These are phyloP conservation scores for Diddensiella santjacobensis DNA, from an alignment of 805 yeast species.

Conservation along the genomic window DNA sequence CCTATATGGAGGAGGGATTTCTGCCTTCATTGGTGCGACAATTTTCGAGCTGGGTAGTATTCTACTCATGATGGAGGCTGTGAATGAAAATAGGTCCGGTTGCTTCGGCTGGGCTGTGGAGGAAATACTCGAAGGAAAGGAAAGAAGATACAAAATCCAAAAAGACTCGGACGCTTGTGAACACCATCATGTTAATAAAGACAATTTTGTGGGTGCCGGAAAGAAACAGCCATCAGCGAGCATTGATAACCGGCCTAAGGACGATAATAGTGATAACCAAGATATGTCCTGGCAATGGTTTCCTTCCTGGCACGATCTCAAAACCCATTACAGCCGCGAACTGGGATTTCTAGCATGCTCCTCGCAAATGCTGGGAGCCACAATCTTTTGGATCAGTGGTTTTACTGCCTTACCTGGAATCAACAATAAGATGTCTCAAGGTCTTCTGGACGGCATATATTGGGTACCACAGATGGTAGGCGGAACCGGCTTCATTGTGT, in stretches of 20 bases:
- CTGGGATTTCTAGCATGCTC: constrained; percentile 15
- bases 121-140: background rate
- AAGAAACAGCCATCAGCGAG: background rate
- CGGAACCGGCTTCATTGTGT: constrained; percentile 13
- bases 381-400: constrained; percentile 18
- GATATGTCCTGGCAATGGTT: constrained; percentile 10
- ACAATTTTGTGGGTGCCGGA: background rate
- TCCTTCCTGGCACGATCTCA: constrained; percentile 11
- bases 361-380: constrained; percentile 13
- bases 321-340: constrained; percentile 12
- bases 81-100: constrained; percentile 14
- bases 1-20: constrained; percentile 14
- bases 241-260: background rate
- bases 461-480: constrained; percentile 20
- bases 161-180: constrained; percentile 4
- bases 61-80: constrained; percentile 17
- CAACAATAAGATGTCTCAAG: constrained; percentile 11
- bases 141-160: background rate
- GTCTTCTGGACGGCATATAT: constrained; percentile 14
- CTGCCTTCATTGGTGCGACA: constrained; percentile 20
- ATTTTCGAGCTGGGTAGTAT: constrained; percentile 19
- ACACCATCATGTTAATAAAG: constrained; percentile 9
- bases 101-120: constrained; percentile 20
- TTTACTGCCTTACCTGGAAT: constrained; percentile 19
- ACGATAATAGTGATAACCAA: background rate